Conservation (phyloP, 2,329 filamentous ascomycete genomes). For the Colletotrichum destructivum region DNA sequence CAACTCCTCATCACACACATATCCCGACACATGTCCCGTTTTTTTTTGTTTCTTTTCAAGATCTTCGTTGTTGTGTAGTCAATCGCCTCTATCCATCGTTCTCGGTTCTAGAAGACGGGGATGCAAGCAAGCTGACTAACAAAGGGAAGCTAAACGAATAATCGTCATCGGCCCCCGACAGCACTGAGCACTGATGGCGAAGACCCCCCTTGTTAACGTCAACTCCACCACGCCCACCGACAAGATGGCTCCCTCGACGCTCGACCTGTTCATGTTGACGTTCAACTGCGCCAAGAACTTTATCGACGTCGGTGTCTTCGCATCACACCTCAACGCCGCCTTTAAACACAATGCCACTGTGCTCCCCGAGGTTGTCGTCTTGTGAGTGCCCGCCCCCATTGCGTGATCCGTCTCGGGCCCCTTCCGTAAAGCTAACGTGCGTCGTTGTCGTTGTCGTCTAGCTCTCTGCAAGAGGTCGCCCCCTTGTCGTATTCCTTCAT, state of each 20-base stretch:
- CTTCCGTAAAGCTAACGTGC: slow-evolving; percentile 2
- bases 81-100: not conserved
- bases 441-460: slow-evolving; percentile 49
- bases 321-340: slow-evolving; percentile 75
- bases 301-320: slow-evolving; percentile 80
- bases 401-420: slow-evolving; percentile 14
- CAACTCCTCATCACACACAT: not conserved
- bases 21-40: not conserved
- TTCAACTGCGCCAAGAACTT: slow-evolving; percentile 88
- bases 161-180: slow-evolving; percentile 36
- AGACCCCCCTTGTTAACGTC: slow-evolving; percentile 29
- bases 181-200: slow-evolving; percentile 18
- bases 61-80: not conserved
- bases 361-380: slow-evolving; percentile 69
- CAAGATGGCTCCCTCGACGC: slow-evolving; percentile 60
- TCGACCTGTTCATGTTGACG: slow-evolving; percentile 85
- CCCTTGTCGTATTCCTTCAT: slow-evolving; percentile 89
- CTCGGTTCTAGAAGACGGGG: not conserved
- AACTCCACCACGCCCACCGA: slow-evolving; percentile 35
- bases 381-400: slow-evolving; percentile 60
- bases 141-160: not conserved
- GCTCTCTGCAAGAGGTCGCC: slow-evolving; percentile 91
- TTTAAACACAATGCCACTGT: slow-evolving; percentile 65
- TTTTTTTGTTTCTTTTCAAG: not conserved
- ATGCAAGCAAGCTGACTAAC: slow-evolving; percentile 15